phyloP scores from a whole-genome alignment of 2,329 filamentous ascomycete genomes.

The Pestalotiopsis sp. region DNA sequence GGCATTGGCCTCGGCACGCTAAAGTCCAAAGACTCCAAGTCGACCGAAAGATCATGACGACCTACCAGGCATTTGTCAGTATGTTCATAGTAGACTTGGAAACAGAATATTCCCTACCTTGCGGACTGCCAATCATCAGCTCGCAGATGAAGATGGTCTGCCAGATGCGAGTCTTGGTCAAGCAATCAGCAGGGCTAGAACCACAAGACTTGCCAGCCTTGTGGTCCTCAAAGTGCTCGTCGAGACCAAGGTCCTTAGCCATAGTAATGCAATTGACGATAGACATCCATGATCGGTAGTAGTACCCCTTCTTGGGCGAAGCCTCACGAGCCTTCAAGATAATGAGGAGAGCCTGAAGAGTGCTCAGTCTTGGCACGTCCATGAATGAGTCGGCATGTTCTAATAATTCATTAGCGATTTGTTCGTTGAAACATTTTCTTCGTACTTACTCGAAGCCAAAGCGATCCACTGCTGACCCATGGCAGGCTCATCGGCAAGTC shows the following conservation, averaged over 20 bases:
- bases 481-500: slow-evolving; percentile 79
- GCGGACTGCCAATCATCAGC: slow-evolving; percentile 89
- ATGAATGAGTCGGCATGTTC: slow-evolving; percentile 93
- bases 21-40: slow-evolving; percentile 76
- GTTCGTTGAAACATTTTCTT: background rate
- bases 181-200: slow-evolving; percentile 72
- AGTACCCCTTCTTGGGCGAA: slow-evolving; percentile 91
- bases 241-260: slow-evolving; percentile 86
- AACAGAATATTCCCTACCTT: slow-evolving; percentile 60
- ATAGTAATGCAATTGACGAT: slow-evolving; percentile 91
- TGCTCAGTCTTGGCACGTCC: slow-evolving; percentile 87
- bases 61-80: slow-evolving; percentile 45
- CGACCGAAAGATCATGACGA: slow-evolving; percentile 77
- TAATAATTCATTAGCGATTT: slow-evolving; percentile 40
- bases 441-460: slow-evolving; percentile 72
- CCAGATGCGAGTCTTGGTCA: slow-evolving; percentile 86
- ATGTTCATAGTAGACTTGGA: background rate
- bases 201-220: slow-evolving; percentile 72
- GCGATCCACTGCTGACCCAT: slow-evolving; percentile 93
- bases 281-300: slow-evolving; percentile 96
- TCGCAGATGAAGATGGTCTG: slow-evolving; percentile 85
- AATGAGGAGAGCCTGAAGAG: slow-evolving; percentile 85
- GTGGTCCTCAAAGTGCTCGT: slow-evolving; percentile 85
- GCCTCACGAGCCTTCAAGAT: slow-evolving; percentile 89
- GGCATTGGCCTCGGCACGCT: slow-evolving; percentile 64